Conservation (phyloP, 768 basidiomycete species). For the Pulveroboletus ravenelii region DNA sequence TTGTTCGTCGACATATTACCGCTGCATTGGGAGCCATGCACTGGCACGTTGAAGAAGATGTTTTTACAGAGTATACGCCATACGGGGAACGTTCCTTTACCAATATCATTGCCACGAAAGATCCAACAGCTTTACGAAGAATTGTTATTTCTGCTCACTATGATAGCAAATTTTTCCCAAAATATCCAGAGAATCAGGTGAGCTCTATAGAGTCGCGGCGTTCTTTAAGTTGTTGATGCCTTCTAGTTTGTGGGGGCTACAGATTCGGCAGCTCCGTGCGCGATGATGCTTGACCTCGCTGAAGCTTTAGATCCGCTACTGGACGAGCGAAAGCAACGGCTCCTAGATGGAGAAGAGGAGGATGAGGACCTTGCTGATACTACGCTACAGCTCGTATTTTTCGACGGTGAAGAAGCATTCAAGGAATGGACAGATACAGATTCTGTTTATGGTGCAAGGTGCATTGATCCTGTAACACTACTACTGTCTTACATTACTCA, state of each 20-base stretch:
- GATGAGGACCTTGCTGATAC: constrained; percentile 79
- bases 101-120: constrained; percentile 94
- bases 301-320: constrained; percentile 75
- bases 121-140: constrained; percentile 75
- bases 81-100: constrained; percentile 75
- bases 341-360: constrained; percentile 54
- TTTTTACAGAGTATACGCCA: constrained; percentile 76
- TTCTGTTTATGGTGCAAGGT: constrained; percentile 95
- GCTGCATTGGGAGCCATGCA: constrained; percentile 62
- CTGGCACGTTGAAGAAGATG: constrained; percentile 87
- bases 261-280: constrained; percentile 93
- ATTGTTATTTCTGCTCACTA: constrained; percentile 90
- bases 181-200: constrained; percentile 72
- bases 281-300: constrained; percentile 89
- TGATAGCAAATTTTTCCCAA: constrained; percentile 84
- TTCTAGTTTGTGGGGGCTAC: constrained; percentile 92
- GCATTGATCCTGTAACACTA: neutral
- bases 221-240: constrained; percentile 10
- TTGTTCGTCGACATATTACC: constrained; percentile 80
- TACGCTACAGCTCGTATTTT: constrained; percentile 89
- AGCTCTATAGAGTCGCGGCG: constrained; percentile 10
- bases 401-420: constrained; percentile 98
- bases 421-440: constrained; percentile 83
- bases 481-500: neutral
- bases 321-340: constrained; percentile 49